These are phyloP conservation scores for Thermomucor indicae-seudaticae DNA, from an alignment of 371 early-diverging fungal species.

Conservation along the genomic window DNA sequence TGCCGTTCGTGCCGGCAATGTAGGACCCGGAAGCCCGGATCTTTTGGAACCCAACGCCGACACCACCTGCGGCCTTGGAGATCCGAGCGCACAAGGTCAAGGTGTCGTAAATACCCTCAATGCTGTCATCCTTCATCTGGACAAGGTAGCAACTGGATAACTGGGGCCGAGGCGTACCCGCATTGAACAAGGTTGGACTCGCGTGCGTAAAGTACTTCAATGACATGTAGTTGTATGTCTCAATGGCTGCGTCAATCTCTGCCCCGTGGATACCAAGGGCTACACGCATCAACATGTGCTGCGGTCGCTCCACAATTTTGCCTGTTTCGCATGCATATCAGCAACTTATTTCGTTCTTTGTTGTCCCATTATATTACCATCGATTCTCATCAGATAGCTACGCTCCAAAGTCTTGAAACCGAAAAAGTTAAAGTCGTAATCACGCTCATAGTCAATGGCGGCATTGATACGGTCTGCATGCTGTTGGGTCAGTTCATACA, in stretches of 20 bases:
- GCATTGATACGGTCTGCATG: slow-evolving; percentile 77
- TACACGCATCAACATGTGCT: slow-evolving; percentile 96
- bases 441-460: slow-evolving; percentile 92
- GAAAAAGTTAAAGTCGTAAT: slow-evolving; percentile 94
- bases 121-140: slow-evolving; percentile 88
- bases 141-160: slow-evolving; percentile 91
- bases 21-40: slow-evolving; percentile 85
- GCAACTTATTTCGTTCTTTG: too few species aligned
- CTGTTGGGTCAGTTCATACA: slow-evolving; percentile 56
- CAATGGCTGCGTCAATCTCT: slow-evolving; percentile 83
- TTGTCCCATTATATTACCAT: too few species aligned
- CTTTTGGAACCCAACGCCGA: slow-evolving; percentile 91
- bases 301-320: slow-evolving; percentile 84
- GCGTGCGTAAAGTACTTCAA: slow-evolving; percentile 93
- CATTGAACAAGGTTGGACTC: slow-evolving; percentile 95
- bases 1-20: slow-evolving; percentile 92
- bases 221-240: slow-evolving; percentile 91
- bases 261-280: slow-evolving; percentile 90
- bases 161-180: slow-evolving; percentile 92
- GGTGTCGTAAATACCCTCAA: slow-evolving; percentile 95
- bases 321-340: too few species aligned
- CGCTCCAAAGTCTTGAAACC: slow-evolving; percentile 95
- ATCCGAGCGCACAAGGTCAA: slow-evolving; percentile 91
- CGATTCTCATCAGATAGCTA: slow-evolving; percentile 84
- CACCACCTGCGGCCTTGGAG: slow-evolving; percentile 94